Evolutionary conservation across 148 eudicot genomes (phyloP).

Genomic region (Drosera capensis): DNA sequence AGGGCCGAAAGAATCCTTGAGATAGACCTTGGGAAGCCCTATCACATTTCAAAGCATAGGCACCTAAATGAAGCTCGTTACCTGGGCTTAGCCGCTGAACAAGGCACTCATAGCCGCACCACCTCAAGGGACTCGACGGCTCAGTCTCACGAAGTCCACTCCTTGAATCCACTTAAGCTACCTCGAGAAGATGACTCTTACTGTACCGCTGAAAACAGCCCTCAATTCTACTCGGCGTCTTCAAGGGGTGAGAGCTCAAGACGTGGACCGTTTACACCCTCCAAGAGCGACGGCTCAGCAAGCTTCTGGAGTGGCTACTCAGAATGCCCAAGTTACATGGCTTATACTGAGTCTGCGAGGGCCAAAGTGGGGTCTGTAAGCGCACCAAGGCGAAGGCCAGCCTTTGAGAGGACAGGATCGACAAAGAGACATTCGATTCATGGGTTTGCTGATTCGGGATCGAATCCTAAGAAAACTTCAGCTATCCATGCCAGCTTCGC

Average conservation of each 20-base stretch:
- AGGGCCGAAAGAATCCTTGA: constrained; percentile 48
- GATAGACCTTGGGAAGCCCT: constrained; percentile 35
- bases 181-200: constrained; percentile 18
- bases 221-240: constrained; percentile 17
- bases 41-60: constrained; percentile 18
- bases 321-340: constrained; percentile 79
- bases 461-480: constrained; percentile 4
- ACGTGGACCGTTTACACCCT: constrained; percentile 33
- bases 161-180: constrained; percentile 23
- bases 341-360: constrained; percentile 58
- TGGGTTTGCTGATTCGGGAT: constrained; percentile 27
- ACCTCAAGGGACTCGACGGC: constrained; percentile 44
- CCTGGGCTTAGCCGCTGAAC: constrained; percentile 32
- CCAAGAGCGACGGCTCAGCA: constrained; percentile 57
- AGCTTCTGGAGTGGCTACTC: constrained; percentile 60
- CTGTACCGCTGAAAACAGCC: constrained; percentile 51
- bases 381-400: constrained; percentile 73
- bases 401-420: constrained; percentile 29
- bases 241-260: constrained; percentile 24
- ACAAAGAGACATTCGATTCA: constrained; percentile 49
- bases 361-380: constrained; percentile 76
- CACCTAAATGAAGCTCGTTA: constrained; percentile 33
- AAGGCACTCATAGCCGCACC: constrained; percentile 34
- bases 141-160: constrained; percentile 24
- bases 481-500: constrained; percentile 37